These are phyloP conservation scores for Aspergillus pseudotamarii DNA, from an alignment of 2,329 filamentous ascomycete species.

Conservation along the genomic window DNA sequence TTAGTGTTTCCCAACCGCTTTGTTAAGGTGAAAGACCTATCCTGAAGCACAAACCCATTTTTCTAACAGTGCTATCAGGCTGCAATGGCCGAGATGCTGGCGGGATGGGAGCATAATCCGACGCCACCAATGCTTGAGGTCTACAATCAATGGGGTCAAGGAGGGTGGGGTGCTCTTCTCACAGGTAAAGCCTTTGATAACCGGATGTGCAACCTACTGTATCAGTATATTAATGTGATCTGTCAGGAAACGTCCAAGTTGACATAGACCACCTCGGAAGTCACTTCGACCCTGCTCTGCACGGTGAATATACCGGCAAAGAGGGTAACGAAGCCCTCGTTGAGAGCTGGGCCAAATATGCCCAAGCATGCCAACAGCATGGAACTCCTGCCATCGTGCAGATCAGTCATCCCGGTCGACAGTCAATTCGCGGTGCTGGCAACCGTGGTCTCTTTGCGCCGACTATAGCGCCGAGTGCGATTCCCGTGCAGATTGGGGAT, in stretches of 20 bases:
- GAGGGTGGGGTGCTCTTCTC: slow-evolving; percentile 47
- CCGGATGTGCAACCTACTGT: background rate
- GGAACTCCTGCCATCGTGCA: slow-evolving; percentile 49
- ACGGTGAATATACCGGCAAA: slow-evolving; percentile 28
- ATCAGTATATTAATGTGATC: background rate
- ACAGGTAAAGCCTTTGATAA: slow-evolving; percentile 36
- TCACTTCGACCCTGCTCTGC: slow-evolving; percentile 33
- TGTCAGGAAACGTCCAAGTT: slow-evolving; percentile 45
- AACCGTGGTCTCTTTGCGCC: slow-evolving; percentile 34
- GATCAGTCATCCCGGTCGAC: slow-evolving; percentile 49
- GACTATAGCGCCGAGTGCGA: slow-evolving; percentile 41
- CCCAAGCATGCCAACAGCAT: slow-evolving; percentile 36
- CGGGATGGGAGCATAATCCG: slow-evolving; percentile 50
- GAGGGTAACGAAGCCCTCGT: slow-evolving; percentile 23
- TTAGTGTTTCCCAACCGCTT: slow-evolving; percentile 60
- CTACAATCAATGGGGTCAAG: slow-evolving; percentile 56
- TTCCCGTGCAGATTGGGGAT: slow-evolving; percentile 45
- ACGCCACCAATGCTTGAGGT: slow-evolving; percentile 46
- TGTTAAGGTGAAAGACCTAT: slow-evolving; percentile 37
- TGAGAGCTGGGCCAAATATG: slow-evolving; percentile 32
- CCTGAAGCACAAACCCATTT: background rate
- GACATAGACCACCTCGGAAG: slow-evolving; percentile 46
- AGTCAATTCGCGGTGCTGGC: slow-evolving; percentile 46
- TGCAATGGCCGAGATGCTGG: slow-evolving; percentile 46
- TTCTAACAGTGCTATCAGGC: slow-evolving; percentile 40